Evolutionary conservation across 2,329 filamentous ascomycete genomes (phyloP).

Genomic region (Talaromyces funiculosus): DNA sequence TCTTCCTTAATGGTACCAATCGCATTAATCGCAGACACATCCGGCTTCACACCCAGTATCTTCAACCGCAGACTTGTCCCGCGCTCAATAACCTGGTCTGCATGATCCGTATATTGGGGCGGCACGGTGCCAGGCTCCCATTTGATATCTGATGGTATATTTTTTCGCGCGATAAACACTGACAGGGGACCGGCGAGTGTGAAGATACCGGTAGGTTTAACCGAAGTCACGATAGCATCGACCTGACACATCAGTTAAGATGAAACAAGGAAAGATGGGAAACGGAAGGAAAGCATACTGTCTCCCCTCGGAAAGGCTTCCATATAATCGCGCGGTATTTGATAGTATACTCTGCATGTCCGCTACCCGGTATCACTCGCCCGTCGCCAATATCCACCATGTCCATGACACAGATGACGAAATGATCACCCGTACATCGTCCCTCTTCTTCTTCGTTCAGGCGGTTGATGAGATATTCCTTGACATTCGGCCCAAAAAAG

Average conservation of each 20-base stretch:
- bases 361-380: conserved; percentile 83
- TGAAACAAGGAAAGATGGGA: conserved; percentile 17
- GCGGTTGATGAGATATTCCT: conserved; percentile 82
- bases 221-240: conserved; percentile 85
- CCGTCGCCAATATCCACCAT: conserved; percentile 92
- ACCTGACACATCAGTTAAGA: conserved; percentile 54
- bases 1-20: conserved; percentile 93
- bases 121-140: conserved; percentile 94
- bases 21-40: conserved; percentile 92
- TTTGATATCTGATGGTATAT: conserved; percentile 82
- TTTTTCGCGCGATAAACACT: conserved; percentile 53
- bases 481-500: conserved; percentile 91
- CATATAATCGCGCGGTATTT: conserved; percentile 94
- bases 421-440: conserved; percentile 90
- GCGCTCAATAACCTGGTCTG: conserved; percentile 87
- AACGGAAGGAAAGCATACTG: conserved; percentile 56
- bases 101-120: conserved; percentile 94
- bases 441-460: conserved; percentile 92
- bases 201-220: conserved; percentile 84
- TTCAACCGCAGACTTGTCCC: conserved; percentile 91
- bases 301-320: conserved; percentile 97
- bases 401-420: conserved; percentile 97
- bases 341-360: conserved; percentile 89
- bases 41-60: conserved; percentile 86
- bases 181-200: conserved; percentile 45